Percentiles rank a stretch among this genome's conserved stretches.
Evolutionary conservation across 768 basidiomycete genomes (phyloP).

Genomic region (Cystobasidium onofrii): DNA sequence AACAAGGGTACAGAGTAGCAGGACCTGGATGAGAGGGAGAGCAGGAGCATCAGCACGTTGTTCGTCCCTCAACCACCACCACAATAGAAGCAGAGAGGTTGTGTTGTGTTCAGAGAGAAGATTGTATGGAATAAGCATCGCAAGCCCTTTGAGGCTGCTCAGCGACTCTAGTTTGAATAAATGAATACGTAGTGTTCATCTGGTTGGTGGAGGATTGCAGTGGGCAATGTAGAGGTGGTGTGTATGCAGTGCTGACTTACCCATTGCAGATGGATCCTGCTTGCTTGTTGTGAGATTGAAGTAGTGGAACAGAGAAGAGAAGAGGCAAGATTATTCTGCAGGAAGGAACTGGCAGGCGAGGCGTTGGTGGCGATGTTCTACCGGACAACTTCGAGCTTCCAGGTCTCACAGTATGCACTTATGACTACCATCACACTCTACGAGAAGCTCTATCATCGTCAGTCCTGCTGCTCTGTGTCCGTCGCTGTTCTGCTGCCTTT

Average conservation of each 20-base stretch:
- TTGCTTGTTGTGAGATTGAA: neutral
- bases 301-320: neutral
- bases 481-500: no score
- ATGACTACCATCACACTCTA: no score
- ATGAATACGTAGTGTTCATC: constrained; percentile 16
- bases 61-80: neutral
- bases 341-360: neutral
- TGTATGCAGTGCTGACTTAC: neutral
- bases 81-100: neutral
- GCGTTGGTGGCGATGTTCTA: no score
- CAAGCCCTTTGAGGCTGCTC: constrained; percentile 7
- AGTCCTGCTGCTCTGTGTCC: no score
- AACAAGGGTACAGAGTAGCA: neutral
- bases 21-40: neutral
- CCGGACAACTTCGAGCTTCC: no score
- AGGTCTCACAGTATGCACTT: no score
- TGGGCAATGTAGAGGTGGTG: neutral
- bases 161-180: constrained; percentile 32
- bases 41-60: neutral
- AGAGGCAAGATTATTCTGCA: neutral
- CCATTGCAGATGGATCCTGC: neutral
- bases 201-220: neutral
- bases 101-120: constrained; percentile 25
- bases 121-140: constrained; percentile 16
- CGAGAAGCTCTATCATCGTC: no score